Conservation (phyloP, 768 basidiomycete genomes). For the Macrolepiota dolichaula region DNA sequence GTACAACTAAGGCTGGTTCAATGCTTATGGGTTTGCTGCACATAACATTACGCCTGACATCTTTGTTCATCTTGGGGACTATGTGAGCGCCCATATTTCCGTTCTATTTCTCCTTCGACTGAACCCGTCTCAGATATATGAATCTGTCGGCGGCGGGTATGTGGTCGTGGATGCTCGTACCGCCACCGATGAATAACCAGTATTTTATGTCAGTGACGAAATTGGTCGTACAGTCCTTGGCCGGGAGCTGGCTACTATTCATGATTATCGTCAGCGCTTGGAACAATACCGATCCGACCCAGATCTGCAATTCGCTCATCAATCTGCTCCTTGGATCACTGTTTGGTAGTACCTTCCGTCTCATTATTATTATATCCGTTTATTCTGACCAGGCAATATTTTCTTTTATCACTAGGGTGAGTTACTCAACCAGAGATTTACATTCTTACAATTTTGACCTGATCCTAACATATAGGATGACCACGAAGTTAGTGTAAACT, state of each 20-base stretch:
- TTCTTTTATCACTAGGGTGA: not conserved
- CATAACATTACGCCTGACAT: slow-evolving; percentile 49
- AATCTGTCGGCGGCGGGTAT: slow-evolving; percentile 35
- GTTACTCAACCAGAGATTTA: not conserved
- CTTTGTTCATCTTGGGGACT: slow-evolving; percentile 59
- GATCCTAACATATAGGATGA: slow-evolving; percentile 37
- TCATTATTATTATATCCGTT: slow-evolving; percentile 2
- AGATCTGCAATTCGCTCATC: slow-evolving; percentile 45
- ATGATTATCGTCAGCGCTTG: slow-evolving; percentile 52
- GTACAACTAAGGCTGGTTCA: slow-evolving; percentile 46
- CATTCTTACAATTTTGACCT: not conserved
- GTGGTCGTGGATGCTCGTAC: not conserved
- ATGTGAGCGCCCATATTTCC: slow-evolving; percentile 28
- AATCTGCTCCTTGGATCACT: slow-evolving; percentile 50
- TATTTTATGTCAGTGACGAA: not conserved
- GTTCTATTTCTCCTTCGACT: not conserved
- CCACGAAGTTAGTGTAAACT: slow-evolving; percentile 34
- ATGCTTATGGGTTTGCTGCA: slow-evolving; percentile 56
- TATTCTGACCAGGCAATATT: not conserved
- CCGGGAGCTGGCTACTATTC: slow-evolving; percentile 52
- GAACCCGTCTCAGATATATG: slow-evolving; percentile 38
- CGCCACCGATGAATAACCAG: not conserved
- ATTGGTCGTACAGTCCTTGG: slow-evolving; percentile 30
- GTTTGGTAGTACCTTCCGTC: slow-evolving; percentile 33
- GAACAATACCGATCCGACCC: slow-evolving; percentile 51